Conservation (phyloP, 306 rosid species). For the Notholithocarpus densiflorus region DNA sequence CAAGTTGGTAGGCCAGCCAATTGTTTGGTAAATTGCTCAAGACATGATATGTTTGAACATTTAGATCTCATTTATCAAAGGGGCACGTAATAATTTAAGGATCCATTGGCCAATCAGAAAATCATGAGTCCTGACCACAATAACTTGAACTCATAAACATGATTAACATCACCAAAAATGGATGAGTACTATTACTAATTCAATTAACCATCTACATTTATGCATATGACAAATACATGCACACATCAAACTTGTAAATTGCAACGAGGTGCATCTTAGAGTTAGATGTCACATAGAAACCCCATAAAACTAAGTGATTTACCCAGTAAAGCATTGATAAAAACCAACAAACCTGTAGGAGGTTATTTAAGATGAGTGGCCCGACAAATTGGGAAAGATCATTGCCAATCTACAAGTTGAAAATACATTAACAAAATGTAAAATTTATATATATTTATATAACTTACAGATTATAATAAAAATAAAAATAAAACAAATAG, state of each 20-base stretch:
- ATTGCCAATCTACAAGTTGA: slow-evolving; percentile 68
- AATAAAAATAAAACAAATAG: not conserved
- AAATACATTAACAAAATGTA: slow-evolving; percentile 21
- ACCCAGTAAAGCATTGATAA: slow-evolving; percentile 11
- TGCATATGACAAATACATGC: not conserved
- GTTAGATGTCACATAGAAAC: not conserved
- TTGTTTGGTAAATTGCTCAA: too few relatives aligned
- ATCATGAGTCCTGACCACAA: not conserved
- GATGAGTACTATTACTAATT: not conserved
- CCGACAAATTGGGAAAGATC: slow-evolving; percentile 84
- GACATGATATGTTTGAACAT: too few relatives aligned
- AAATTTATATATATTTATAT: not conserved
- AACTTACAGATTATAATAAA: not conserved
- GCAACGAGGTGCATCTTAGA: not conserved
- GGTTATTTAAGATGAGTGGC: slow-evolving; percentile 75
- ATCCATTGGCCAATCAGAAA: not conserved
- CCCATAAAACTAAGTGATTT: not conserved
- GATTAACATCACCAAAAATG: not conserved
- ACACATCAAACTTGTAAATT: not conserved
- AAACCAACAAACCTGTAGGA: slow-evolving; percentile 64
- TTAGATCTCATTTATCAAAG: not conserved
- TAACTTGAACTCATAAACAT: not conserved
- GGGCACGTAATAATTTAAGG: not conserved
- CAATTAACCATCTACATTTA: not conserved
- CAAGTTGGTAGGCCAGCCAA: too few relatives aligned